Conservation (phyloP, 768 basidiomycete species). For the Panaeolus papilionaceus region DNA sequence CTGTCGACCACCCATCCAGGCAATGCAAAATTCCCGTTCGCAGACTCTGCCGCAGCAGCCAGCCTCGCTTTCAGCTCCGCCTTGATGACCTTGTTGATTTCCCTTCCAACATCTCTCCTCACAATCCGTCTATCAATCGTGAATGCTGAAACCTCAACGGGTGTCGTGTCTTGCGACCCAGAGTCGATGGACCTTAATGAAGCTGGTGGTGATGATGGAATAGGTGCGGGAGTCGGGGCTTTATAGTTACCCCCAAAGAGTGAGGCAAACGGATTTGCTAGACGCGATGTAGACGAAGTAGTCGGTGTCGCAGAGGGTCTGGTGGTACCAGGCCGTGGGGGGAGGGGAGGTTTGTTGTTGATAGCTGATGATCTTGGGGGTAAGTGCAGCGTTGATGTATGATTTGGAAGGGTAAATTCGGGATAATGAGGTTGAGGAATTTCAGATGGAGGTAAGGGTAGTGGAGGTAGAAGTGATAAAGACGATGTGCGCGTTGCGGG, state of each 20-base stretch:
- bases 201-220: constrained; percentile 31
- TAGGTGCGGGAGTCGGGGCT: constrained; percentile 33
- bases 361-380: constrained; percentile 52
- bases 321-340: constrained; percentile 42
- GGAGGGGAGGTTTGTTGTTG: constrained; percentile 43
- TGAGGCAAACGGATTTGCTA: constrained; percentile 79
- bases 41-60: constrained; percentile 44
- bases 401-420: constrained; percentile 48
- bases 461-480: constrained; percentile 46
- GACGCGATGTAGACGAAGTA: constrained; percentile 39
- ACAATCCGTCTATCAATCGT: constrained; percentile 60
- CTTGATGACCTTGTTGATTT: constrained; percentile 58
- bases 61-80: constrained; percentile 59
- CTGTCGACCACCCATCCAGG: constrained; percentile 65
- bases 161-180: constrained; percentile 32
- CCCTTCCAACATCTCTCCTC: constrained; percentile 57
- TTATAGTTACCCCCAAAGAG: constrained; percentile 60
- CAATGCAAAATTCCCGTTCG: constrained; percentile 21
- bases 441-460: constrained; percentile 28
- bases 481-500: constrained; percentile 39
- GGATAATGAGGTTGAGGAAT: constrained; percentile 52
- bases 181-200: constrained; percentile 41
- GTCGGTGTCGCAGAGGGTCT: constrained; percentile 22
- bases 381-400: constrained; percentile 49
- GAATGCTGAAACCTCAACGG: constrained; percentile 65